Evolutionary conservation across 208 protist genomes (phyloP), one percentile per base, ranked within the genome.

Genomic region (Acanthamoeba divionensis): DNA sequence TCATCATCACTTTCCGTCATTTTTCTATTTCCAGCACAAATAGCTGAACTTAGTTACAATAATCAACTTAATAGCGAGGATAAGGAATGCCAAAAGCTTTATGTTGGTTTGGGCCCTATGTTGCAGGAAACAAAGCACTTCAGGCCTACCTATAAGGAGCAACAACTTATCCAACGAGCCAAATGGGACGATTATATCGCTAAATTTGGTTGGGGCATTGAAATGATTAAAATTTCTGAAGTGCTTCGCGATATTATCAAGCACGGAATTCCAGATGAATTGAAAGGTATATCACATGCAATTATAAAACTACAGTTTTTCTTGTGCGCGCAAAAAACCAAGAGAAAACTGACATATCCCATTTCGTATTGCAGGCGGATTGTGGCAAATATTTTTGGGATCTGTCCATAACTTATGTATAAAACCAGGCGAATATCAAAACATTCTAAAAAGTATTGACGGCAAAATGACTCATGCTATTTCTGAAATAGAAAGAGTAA

Each of bases 361-460:
- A 41, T 41, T n/a, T 57, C 52, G 15, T n/a, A 5, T 1, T 8
- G 18, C 73, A 83, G 73, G 73, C 24, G 73, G 73, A 2, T 41
- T 88, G n/a, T 89, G 80, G 80, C 80, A 89, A 21, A 48, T 89
- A 6, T 71, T 89, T 0, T 13, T 62, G 33, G 80, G 80, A 26
- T 62, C 45, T 10, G n/a, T n/a, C 44, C 62, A 89, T 18, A 73
- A 41, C 41, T 54, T 88, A 18, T 73, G 62, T 38, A 71, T 89
- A 18, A 62, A 89, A 29, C 57, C 31, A 1, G 80, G 50, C 80
- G 54, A 89, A 9, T 89, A 89, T 15, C 57, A 67, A 18, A 71
- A 65, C 38, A 83, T 88, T 13, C 60, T 88, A 26, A 65, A 88
- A 69, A 24, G 29, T 24, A 36, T 71, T n/a, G 52, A 65, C 79